Percentiles rank a stretch among this genome's conserved stretches.
phyloP scores from a whole-genome alignment of 2,329 filamentous ascomycete species.

The Trichoderma polysporum region DNA sequence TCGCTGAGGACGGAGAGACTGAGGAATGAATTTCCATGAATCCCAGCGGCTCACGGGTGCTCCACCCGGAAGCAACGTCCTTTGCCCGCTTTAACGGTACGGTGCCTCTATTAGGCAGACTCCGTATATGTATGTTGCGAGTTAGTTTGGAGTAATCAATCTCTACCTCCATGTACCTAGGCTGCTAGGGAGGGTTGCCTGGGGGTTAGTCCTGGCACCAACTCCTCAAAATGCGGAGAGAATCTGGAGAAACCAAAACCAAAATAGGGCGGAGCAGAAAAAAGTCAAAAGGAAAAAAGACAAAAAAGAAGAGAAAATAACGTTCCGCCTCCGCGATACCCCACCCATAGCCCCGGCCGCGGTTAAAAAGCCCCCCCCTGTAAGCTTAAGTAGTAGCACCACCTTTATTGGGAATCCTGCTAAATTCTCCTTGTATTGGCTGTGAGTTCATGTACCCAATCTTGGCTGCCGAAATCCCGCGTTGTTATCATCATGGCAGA shows the following conservation, averaged over 20 bases:
- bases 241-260: constrained; percentile 12
- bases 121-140: background rate
- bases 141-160: no score
- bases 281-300: background rate
- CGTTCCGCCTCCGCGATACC: constrained; percentile 7
- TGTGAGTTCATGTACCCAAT: background rate
- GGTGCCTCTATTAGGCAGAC: background rate
- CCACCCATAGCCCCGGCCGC: background rate
- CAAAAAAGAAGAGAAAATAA: background rate
- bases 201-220: background rate
- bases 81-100: background rate
- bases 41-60: constrained; percentile 22
- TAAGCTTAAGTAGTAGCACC: background rate
- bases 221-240: constrained; percentile 19
- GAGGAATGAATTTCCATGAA: constrained; percentile 28
- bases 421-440: no score
- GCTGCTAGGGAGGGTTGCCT: no score
- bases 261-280: background rate
- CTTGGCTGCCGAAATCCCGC: background rate
- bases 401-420: background rate
- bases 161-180: no score
- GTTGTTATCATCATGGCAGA: background rate
- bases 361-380: constrained; percentile 5
- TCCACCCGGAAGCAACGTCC: constrained; percentile 15
- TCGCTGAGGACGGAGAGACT: background rate